Base-by-base conservation (phyloP, 2,329 filamentous ascomycete genomes). In the Aspergillus texensis region DNA sequence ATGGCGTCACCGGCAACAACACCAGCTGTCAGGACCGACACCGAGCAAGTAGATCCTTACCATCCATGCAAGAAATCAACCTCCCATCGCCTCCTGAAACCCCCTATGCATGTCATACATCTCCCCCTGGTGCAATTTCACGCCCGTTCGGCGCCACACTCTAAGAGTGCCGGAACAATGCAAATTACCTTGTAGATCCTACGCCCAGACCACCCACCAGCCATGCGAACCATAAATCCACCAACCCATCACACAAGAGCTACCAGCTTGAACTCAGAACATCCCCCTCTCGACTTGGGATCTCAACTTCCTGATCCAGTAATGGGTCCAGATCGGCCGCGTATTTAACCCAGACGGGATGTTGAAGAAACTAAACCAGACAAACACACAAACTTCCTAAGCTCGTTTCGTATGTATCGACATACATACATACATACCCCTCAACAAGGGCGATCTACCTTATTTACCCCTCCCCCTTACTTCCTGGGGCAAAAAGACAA, bases 401-500 rank as follows among this genome's bases (percentile, higher is more conserved):
- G 16, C 39, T 41, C 8, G 39, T 41, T 41, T 41, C 19, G 39
- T n/a, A 41, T 41, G 39, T 6, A 41, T 41, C 16, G 6, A 24
- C 19, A n/a, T 14, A 24, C n/a, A 21, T 45, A 24, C 19, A 45
- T 45, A 41, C 39, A 41, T 39, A 39, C 52, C 50, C 50, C 50
- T 54, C 50, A 54, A 54, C 19, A 34, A 54, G 50, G 50, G 52
- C 32, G 52, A 36, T 59, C 43, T 48, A 36, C 43, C 21, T 24
- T 50, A 39, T 52, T 53, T 50, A 39, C 43, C 45, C 57, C 45
- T 52, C 46, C 57, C 57, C 57, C 57, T 59, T 59, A 48, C 57
- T 50, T 32, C 14, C 14, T 48, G 24, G 21, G 11, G 21, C 16
- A 14, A 12, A 28, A 12, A 28, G 11, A 19, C 45, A 2, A 19